Conservation (phyloP, 2,329 filamentous ascomycete species). For the Trichoderma guizhouense region DNA sequence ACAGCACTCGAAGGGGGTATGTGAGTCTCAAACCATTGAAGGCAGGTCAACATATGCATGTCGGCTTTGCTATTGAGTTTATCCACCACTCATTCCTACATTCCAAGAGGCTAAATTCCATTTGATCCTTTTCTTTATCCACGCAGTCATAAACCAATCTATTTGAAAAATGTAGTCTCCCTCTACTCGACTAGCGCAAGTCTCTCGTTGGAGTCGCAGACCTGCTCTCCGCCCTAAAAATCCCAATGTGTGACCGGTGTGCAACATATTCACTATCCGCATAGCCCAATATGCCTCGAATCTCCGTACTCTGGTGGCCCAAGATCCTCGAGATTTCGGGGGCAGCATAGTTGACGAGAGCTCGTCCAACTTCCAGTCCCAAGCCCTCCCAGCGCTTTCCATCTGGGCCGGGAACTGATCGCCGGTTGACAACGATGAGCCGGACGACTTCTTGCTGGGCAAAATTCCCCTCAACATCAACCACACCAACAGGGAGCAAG, state of each 20-base stretch:
- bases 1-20: too few species aligned
- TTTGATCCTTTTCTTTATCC: background rate
- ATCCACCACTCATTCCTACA: background rate
- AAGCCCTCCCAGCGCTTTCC: constrained; percentile 49
- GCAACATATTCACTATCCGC: constrained; percentile 94
- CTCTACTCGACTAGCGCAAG: background rate
- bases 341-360: constrained; percentile 89
- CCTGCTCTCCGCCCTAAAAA: constrained; percentile 57
- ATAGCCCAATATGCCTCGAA: constrained; percentile 77
- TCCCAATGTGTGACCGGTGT: constrained; percentile 79
- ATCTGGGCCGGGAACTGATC: constrained; percentile 37
- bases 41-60: background rate
- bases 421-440: constrained; percentile 71
- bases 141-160: background rate
- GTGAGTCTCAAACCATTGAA: too few species aligned
- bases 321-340: constrained; percentile 80
- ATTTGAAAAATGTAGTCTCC: background rate
- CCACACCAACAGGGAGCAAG: constrained; percentile 83
- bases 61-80: background rate
- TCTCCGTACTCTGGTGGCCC: constrained; percentile 78
- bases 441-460: constrained; percentile 90
- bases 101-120: background rate
- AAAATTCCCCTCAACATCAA: constrained; percentile 86
- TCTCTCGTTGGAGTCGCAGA: constrained; percentile 47
- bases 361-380: constrained; percentile 75